A percentile compares a stretch with the other conserved stretches of the same genome.
phyloP scores from a whole-genome alignment of 257 asterid genomes.

The Datura wrightii region DNA sequence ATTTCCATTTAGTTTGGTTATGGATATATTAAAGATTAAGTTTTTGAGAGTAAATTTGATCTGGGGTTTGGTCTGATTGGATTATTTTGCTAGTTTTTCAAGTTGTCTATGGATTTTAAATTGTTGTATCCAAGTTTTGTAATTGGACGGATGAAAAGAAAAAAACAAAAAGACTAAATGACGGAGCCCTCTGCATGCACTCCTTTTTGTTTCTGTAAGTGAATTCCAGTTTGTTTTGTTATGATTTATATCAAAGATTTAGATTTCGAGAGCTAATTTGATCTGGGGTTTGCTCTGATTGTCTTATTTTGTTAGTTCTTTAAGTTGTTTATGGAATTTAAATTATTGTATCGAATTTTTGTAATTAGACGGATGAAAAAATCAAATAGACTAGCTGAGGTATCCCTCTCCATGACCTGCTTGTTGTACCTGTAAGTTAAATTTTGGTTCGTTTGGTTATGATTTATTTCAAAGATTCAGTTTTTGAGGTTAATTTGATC shows the following conservation, averaged over 20 bases:
- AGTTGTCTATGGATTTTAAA: background rate
- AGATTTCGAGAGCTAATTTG: background rate
- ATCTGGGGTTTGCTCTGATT: background rate
- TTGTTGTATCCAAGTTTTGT: background rate
- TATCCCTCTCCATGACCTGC: constrained; percentile 63
- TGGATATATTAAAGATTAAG: background rate
- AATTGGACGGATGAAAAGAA: background rate
- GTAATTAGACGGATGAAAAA: background rate
- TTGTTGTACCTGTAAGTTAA: constrained; percentile 65
- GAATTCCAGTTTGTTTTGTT: background rate
- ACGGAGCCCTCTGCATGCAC: constrained; percentile 67
- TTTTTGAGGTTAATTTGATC: background rate
- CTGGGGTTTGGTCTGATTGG: background rate
- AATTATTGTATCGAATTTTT: background rate
- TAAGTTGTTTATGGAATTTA: background rate
- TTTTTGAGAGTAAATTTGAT: too few relatives aligned
- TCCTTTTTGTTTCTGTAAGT: constrained; percentile 72
- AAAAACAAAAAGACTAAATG: constrained; percentile 58
- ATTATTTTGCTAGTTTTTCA: background rate
- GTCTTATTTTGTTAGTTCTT: background rate
- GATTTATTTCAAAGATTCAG: background rate
- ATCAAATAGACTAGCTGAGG: constrained; percentile 70
- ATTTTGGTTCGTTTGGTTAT: background rate
- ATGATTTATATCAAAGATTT: background rate
- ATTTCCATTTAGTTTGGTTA: background rate